Conservation (phyloP, 148 eudicot species). For the Bassia scoparia region DNA sequence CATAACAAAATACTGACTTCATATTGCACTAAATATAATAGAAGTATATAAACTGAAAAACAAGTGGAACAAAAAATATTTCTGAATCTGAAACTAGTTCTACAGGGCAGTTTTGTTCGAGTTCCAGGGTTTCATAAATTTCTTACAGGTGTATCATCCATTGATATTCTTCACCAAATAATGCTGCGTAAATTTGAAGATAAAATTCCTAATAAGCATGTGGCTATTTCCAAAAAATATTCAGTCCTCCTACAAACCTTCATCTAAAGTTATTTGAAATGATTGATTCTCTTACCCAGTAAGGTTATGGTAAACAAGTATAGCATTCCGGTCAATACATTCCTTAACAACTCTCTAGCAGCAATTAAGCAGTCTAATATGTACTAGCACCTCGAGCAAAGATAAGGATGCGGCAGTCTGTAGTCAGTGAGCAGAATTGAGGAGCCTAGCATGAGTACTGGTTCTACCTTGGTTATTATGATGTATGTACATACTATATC, state of each 20-base stretch:
- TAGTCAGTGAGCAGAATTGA: neutral
- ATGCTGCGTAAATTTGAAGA: neutral
- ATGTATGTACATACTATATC: too few species aligned
- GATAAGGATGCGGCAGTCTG: neutral
- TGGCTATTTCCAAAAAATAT: neutral
- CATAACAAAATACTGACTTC: neutral
- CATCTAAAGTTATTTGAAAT: neutral
- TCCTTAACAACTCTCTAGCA: neutral
- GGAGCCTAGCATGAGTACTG: neutral
- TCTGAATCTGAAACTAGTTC: neutral
- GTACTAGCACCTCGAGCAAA: neutral
- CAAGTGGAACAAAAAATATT: neutral
- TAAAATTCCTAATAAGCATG: neutral
- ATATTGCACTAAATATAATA: neutral
- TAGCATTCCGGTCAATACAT: neutral
- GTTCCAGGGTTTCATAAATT: neutral
- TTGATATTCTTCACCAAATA: neutral
- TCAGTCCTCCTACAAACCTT: too few species aligned
- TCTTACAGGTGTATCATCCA: neutral
- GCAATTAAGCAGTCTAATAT: neutral
- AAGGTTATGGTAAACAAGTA: neutral
- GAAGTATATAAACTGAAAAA: too few species aligned
- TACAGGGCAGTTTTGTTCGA: neutral
- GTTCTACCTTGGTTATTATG: neutral
- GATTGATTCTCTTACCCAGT: neutral